A percentile compares a stretch with the other conserved stretches of the same genome.
Conservation (phyloP, 768 basidiomycete genomes). For the Mycena olivaceomarginata region DNA sequence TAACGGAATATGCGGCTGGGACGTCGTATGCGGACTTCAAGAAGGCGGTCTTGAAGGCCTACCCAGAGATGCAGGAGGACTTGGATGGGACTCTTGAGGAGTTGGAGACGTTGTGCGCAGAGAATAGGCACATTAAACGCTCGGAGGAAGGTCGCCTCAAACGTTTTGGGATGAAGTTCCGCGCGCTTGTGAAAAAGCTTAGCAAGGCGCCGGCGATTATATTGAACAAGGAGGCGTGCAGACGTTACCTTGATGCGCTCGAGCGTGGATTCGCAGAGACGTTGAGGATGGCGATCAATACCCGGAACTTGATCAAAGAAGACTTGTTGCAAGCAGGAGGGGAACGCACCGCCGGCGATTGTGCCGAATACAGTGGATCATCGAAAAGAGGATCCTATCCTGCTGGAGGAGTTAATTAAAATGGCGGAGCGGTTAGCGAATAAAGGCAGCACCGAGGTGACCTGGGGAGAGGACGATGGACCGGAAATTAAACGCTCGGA, state of each 20-base stretch:
- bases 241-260: slow-evolving; percentile 21
- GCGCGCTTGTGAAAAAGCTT: slow-evolving; percentile 6
- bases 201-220: slow-evolving; percentile 21
- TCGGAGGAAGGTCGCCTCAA: slow-evolving; percentile 11
- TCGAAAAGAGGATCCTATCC: slow-evolving; percentile 24
- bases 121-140: slow-evolving; percentile 5
- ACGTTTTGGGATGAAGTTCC: slow-evolving; percentile 22
- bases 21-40: slow-evolving; percentile 9
- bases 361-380: not conserved
- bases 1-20: slow-evolving; percentile 19
- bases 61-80: slow-evolving; percentile 26
- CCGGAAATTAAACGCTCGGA: slow-evolving; percentile 17
- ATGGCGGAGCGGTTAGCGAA: slow-evolving; percentile 25
- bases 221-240: slow-evolving; percentile 27
- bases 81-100: slow-evolving; percentile 15
- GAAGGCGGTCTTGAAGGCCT: slow-evolving; percentile 15
- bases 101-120: slow-evolving; percentile 10
- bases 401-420: slow-evolving; percentile 16
- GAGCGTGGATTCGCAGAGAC: slow-evolving; percentile 31
- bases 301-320: slow-evolving; percentile 18
- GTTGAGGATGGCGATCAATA: slow-evolving; percentile 20
- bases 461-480: not conserved
- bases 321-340: not conserved
- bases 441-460: not conserved
- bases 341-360: not conserved